Evolutionary conservation across 1,139 yeast species (phyloP).

Genomic region (Yamadazyma buinensis): DNA sequence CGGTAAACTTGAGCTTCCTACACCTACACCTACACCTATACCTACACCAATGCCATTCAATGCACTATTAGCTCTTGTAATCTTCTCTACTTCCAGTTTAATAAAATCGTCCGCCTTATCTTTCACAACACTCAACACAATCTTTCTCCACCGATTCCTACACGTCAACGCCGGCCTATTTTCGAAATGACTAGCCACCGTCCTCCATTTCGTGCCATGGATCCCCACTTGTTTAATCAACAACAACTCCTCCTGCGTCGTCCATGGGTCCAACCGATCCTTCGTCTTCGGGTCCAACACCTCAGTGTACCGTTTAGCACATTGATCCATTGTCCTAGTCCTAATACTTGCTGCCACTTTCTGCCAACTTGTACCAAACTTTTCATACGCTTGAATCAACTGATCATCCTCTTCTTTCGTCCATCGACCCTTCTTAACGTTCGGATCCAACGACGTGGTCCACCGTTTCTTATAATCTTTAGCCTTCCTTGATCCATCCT

Average conservation of each 20-base stretch:
- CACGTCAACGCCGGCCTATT: slow-evolving; percentile 89
- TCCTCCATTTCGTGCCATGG: slow-evolving; percentile 91
- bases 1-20: neutral
- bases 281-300: slow-evolving; percentile 80
- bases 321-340: slow-evolving; percentile 93
- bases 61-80: slow-evolving; percentile 19
- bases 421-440: slow-evolving; percentile 83
- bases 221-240: slow-evolving; percentile 62
- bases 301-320: slow-evolving; percentile 87
- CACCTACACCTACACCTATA: neutral
- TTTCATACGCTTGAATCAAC: slow-evolving; percentile 59
- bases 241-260: slow-evolving; percentile 66
- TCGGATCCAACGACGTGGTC: slow-evolving; percentile 81
- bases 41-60: neutral
- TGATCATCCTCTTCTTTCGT: slow-evolving; percentile 75
- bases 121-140: slow-evolving; percentile 71
- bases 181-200: slow-evolving; percentile 65
- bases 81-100: slow-evolving; percentile 32
- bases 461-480: slow-evolving; percentile 74
- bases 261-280: slow-evolving; percentile 80
- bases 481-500: slow-evolving; percentile 46
- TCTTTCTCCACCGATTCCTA: slow-evolving; percentile 87
- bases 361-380: slow-evolving; percentile 82
- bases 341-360: slow-evolving; percentile 70
- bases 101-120: slow-evolving; percentile 46